Evolutionary conservation across 1,139 yeast species (phyloP).

Genomic region (Blastobotrys raffinosifermentans): DNA sequence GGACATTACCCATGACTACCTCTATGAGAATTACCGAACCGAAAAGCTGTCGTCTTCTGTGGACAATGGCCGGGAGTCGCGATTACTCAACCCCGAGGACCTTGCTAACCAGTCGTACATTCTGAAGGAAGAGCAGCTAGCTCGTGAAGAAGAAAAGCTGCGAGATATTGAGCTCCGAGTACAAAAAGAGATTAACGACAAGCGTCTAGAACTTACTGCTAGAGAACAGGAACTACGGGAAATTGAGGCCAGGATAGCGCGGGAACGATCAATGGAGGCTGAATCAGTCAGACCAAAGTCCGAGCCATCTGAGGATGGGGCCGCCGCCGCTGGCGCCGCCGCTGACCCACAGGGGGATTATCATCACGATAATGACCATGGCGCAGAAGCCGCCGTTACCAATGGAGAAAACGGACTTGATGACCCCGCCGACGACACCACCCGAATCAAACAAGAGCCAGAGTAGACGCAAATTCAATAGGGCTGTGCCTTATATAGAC

Average conservation of each 20-base stretch:
- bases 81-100: constrained; percentile 35
- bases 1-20: constrained; percentile 84
- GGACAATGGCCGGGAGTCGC: constrained; percentile 20
- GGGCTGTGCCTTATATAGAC: too few species aligned
- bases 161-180: constrained; percentile 48
- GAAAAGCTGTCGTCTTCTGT: constrained; percentile 55
- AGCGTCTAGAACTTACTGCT: constrained; percentile 76
- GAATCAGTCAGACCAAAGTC: not conserved
- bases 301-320: not conserved
- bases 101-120: constrained; percentile 36
- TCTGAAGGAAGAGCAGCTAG: constrained; percentile 37
- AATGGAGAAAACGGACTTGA: too few species aligned
- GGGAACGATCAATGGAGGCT: constrained; percentile 17
- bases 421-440: too few species aligned
- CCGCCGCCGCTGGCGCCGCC: not conserved
- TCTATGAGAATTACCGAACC: constrained; percentile 88
- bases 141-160: constrained; percentile 24
- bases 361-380: too few species aligned
- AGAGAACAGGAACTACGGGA: constrained; percentile 85
- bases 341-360: too few species aligned
- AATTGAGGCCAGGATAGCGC: constrained; percentile 66
- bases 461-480: too few species aligned
- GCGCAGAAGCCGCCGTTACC: too few species aligned
- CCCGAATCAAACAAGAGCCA: too few species aligned
- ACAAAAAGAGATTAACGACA: constrained; percentile 78